Evolutionary conservation across 352 stramenopile species (phyloP), one percentile per base, ranked within the genome.

Genomic region (Phytophthora sansomeana): DNA sequence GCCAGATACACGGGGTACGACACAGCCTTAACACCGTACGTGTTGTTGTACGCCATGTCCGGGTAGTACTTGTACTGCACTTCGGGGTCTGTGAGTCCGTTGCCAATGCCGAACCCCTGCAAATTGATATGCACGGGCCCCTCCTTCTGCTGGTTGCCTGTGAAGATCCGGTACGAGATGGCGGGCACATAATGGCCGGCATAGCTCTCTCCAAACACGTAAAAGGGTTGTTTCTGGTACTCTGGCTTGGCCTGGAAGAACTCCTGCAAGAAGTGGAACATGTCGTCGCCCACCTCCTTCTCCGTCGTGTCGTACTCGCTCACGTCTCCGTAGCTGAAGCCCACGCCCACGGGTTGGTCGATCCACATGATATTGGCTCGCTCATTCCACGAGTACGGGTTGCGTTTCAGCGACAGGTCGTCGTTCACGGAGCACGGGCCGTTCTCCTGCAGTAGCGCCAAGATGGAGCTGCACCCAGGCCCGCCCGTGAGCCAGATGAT

Each of bases 401-500:
- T 91, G 47, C 79, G 64, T 35, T 86, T 83, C 9, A 96, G 96
- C 24, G 77, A 84, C 32, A 97, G 80, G 76, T 98, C 95, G 4
- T 89, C 65, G 56, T 98, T 97, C 28, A 99, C 88, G 5, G 63
- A 85, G 72, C 96, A 99, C 5, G 97, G 97, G 2, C 97, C 97
- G 74, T 99, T 99, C 76, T 99, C 97, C 6, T 83, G 83, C 19
- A 99, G 81, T 24, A 99, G 73, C 44, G 94, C 97, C 39, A 99
- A 69, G 39, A 95, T 95, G 24, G 85, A 98, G 49, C 86, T 98
- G 77, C 96, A 99, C 6, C 97, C 97, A 0, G 97, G 96, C 1
- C 97, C 97, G 17, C 97, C 97, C n/a, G 92, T 99, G 55, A 99
- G 86, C 97, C 97, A 99, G 16, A 99, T 87, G 43, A 99, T 81